A percentile compares a stretch with the other conserved stretches of the same genome.
These are phyloP conservation scores for Medicago truncatula DNA, from an alignment of 306 rosid genomes.

Conservation along the genomic window DNA sequence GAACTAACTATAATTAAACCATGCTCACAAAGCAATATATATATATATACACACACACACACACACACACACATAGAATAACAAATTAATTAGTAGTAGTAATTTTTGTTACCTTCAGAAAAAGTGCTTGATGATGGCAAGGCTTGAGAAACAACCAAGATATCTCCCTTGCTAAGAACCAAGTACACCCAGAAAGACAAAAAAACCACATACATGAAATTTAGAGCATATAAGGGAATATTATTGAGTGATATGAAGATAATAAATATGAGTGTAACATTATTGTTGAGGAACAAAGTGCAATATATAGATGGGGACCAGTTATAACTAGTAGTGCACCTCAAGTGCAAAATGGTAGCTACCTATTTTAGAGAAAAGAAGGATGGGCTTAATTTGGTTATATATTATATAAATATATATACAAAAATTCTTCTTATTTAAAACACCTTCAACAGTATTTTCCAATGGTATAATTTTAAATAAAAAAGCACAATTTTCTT, in stretches of 20 bases:
- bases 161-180: conserved; percentile 53
- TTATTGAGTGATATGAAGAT: conserved; percentile 15
- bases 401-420: background rate
- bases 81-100: background rate
- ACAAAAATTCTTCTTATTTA: background rate
- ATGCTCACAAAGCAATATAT: background rate
- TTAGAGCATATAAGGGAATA: conserved; percentile 37
- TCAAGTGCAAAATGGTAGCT: conserved; percentile 60
- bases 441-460: conserved; percentile 63
- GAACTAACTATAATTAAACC: background rate
- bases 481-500: background rate
- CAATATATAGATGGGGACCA: conserved; percentile 68
- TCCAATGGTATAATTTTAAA: conserved; percentile 49
- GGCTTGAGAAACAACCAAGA: conserved; percentile 48
- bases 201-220: conserved; percentile 43
- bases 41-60: too few relatives aligned
- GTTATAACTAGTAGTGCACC: conserved; percentile 68
- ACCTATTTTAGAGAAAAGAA: conserved; percentile 54
- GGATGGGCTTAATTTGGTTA: conserved; percentile 32
- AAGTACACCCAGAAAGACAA: conserved; percentile 46
- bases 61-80: conserved; percentile 14
- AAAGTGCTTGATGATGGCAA: conserved; percentile 47
- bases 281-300: conserved; percentile 41
- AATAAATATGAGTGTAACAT: conserved; percentile 39
- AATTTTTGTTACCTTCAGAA: conserved; percentile 51